Base-by-base conservation (phyloP, 2,329 filamentous ascomycete genomes). In the Apiospora kogelbergensis region DNA sequence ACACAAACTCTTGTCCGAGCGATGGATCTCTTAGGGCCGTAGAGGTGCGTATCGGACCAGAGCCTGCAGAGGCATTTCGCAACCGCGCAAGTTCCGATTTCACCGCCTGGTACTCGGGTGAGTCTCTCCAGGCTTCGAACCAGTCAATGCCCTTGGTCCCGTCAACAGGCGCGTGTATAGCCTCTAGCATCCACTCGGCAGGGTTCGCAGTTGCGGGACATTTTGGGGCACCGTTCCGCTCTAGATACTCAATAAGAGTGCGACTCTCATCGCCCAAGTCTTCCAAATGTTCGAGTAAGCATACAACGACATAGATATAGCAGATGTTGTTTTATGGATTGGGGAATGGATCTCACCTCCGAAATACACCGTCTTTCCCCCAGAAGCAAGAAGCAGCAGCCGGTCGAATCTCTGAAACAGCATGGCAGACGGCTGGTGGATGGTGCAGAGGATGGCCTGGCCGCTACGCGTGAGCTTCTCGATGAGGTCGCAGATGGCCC, bases 401-500 rank as follows among this genome's bases (percentile, higher is more conserved):
- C 91, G 91, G 76, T 93, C 91, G 78, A 93, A 93, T 75, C 93
- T 85, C 75, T 92, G 86, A 69, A 93, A 90, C 1, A 93, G 82
- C 70, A 91, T 85, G 1, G 89, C 90, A 2, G 88, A 91, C 5
- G 91, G 91, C 75, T 93, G 91, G 75, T 93, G 91, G 67, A 93
- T 93, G 0, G 91, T 93, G 78, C 91, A 93, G 66, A 93, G 82
- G 71, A 93, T 91, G 9, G 90, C 90, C 75, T 93, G 90, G 1
- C 90, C 90, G 20, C 89, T 88, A 6, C 24, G n/a, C 5, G 77
- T 63, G 83, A 93, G 84, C 80, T 92, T 93, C 73, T 87, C 87
- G 6, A 93, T 82, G 82, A 93, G 91, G 26, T 89, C 88, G 33
- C 92, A 88, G 71, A 92, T 92, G 78, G 91, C 91, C 82, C 89